phyloP scores from a whole-genome alignment of 192 early-diverging fungal genomes.

The Geranomyces variabilis region DNA sequence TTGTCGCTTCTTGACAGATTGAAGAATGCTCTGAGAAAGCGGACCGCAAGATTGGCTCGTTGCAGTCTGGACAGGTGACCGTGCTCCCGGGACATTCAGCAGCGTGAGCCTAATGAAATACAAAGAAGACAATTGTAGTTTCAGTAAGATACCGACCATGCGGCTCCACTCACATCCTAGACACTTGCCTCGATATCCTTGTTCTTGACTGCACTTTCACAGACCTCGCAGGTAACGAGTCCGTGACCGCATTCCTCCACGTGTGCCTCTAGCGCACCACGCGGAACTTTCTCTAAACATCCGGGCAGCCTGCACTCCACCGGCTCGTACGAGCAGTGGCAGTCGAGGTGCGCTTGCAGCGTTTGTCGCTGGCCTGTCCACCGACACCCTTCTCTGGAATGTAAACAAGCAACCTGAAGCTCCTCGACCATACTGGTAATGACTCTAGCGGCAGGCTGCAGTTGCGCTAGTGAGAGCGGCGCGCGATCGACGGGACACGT shows the following conservation, averaged over 20 bases:
- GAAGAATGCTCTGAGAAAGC: not conserved
- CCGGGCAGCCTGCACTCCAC: slow-evolving; percentile 56
- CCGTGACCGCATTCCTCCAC: slow-evolving; percentile 61
- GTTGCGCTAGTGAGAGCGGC: slow-evolving; percentile 36
- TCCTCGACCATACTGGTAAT: slow-evolving; percentile 71
- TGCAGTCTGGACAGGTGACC: slow-evolving; percentile 61
- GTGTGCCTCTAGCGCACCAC: slow-evolving; percentile 61
- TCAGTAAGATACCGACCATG: not conserved
- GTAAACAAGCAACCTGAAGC: slow-evolving; percentile 62
- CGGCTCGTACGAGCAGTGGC: slow-evolving; percentile 59
- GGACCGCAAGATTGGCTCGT: slow-evolving; percentile 12
- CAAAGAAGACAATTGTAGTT: not conserved
- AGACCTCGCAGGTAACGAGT: slow-evolving; percentile 57
- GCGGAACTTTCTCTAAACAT: slow-evolving; percentile 55
- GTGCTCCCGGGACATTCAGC: slow-evolving; percentile 43
- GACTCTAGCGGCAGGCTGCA: slow-evolving; percentile 61
- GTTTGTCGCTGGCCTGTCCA: slow-evolving; percentile 62
- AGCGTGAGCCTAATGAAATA: slow-evolving; percentile 45
- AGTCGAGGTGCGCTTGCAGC: slow-evolving; percentile 55
- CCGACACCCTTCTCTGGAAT: slow-evolving; percentile 54
- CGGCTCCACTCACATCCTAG: not conserved
- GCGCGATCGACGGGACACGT: slow-evolving; percentile 68
- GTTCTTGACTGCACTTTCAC: slow-evolving; percentile 44
- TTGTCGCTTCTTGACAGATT: slow-evolving; percentile 14
- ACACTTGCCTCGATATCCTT: slow-evolving; percentile 56